Conservation (phyloP, 2,329 filamentous ascomycete species). For the Xylaria multiplex region DNA sequence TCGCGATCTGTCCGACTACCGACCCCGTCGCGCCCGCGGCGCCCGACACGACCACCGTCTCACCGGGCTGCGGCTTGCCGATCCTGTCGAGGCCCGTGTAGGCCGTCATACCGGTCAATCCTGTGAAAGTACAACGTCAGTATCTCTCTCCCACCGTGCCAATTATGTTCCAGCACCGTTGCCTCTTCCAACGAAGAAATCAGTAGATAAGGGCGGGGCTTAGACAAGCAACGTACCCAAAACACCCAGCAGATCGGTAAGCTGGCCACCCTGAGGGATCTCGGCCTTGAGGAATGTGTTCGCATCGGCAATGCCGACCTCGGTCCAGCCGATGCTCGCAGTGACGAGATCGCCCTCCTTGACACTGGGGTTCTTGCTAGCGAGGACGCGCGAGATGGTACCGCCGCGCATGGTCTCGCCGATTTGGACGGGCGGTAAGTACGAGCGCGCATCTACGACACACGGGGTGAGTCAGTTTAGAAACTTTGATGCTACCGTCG, state of each 20-base stretch:
- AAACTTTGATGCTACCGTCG: too few relatives aligned
- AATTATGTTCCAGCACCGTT: background rate
- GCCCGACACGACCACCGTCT: conserved; percentile 80
- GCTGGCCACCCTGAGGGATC: conserved; percentile 54
- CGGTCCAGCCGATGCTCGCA: conserved; percentile 70
- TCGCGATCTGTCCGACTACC: conserved; percentile 81
- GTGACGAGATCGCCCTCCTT: conserved; percentile 68
- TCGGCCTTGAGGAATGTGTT: conserved; percentile 58
- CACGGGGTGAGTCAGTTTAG: background rate
- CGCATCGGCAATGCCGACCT: conserved; percentile 68
- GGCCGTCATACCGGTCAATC: conserved; percentile 77
- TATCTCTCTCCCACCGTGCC: background rate
- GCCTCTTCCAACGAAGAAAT: background rate
- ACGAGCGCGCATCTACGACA: conserved; percentile 61
- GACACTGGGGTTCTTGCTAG: conserved; percentile 65
- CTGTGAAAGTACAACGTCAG: conserved; percentile 32
- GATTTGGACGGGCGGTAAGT: conserved; percentile 74
- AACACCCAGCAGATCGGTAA: conserved; percentile 70
- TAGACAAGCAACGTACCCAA: conserved; percentile 53
- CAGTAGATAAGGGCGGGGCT: background rate
- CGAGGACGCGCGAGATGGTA: conserved; percentile 69
- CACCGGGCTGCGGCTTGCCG: conserved; percentile 72
- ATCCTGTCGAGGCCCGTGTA: conserved; percentile 79
- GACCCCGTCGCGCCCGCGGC: conserved; percentile 82
- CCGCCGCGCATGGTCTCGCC: conserved; percentile 75